Conservation (phyloP, 345 rosid genomes). For the Carallia brachiata region DNA sequence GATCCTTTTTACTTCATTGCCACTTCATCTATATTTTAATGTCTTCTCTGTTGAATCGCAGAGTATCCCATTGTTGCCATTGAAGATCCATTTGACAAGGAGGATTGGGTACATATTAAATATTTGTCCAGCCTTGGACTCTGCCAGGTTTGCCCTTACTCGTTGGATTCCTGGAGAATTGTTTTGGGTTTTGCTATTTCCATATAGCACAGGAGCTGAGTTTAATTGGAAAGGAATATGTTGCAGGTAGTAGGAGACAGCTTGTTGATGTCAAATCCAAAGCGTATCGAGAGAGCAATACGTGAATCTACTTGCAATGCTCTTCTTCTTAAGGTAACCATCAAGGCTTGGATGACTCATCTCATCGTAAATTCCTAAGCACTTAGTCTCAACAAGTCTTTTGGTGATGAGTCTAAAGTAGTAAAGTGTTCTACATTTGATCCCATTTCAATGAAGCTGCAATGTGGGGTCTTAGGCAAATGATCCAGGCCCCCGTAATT, state of each 20-base stretch:
- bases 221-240: slow-evolving; percentile 2
- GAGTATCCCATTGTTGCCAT: slow-evolving; percentile 83
- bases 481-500: background rate
- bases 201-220: background rate
- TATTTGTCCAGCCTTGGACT: slow-evolving; percentile 68
- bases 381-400: slow-evolving; percentile 2
- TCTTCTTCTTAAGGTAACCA: slow-evolving; percentile 84
- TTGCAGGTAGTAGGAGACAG: slow-evolving; percentile 92
- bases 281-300: slow-evolving; percentile 76
- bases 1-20: slow-evolving; percentile 2
- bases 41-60: slow-evolving; percentile 24
- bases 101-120: slow-evolving; percentile 94
- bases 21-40: slow-evolving; percentile 11
- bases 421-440: background rate
- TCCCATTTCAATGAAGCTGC: background rate
- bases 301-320: slow-evolving; percentile 80
- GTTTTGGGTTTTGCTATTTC: background rate
- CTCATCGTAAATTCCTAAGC: background rate
- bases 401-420: background rate
- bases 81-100: slow-evolving; percentile 98
- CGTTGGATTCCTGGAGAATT: background rate
- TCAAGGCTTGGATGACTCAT: slow-evolving; percentile 12
- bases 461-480: background rate
- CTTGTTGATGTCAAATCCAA: slow-evolving; percentile 81
- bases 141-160: slow-evolving; percentile 68